Percentiles rank a stretch among this genome's conserved stretches.
Evolutionary conservation across 176 grass and related monocot genomes (phyloP).

Genomic region (Phragmites australis): DNA sequence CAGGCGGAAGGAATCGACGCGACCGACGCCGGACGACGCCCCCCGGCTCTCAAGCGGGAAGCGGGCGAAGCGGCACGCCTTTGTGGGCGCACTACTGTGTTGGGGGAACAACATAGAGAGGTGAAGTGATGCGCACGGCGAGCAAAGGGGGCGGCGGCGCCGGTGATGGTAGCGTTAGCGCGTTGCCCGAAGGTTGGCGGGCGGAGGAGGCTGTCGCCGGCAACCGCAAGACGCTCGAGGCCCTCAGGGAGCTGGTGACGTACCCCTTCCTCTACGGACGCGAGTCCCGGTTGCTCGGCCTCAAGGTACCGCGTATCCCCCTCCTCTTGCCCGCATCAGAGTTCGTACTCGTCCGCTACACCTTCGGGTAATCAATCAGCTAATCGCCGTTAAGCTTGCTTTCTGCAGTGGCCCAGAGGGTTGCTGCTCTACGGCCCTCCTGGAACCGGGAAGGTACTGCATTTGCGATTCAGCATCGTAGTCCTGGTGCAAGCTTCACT

Average conservation of each 20-base stretch:
- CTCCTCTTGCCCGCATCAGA: neutral
- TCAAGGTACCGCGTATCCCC: slow-evolving; percentile 55
- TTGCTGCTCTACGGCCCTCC: slow-evolving; percentile 87
- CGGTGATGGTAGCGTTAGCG: neutral
- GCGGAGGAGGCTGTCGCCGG: slow-evolving; percentile 70
- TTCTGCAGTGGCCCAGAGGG: slow-evolving; percentile 77
- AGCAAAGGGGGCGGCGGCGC: neutral
- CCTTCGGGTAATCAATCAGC: neutral
- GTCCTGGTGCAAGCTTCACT: neutral
- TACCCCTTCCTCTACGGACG: slow-evolving; percentile 64
- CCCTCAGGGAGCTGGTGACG: slow-evolving; percentile 73
- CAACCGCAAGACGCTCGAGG: slow-evolving; percentile 53
- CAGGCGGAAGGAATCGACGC: too few species aligned
- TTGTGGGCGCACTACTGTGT: too few species aligned
- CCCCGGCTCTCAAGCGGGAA: too few species aligned
- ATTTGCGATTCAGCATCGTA: neutral
- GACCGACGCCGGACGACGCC: too few species aligned
- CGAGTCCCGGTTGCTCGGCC: slow-evolving; percentile 56
- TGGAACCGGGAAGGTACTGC: slow-evolving; percentile 85
- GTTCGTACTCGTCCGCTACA: neutral
- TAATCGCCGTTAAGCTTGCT: neutral
- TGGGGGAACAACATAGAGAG: too few species aligned
- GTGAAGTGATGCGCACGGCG: neutral
- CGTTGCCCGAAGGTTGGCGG: slow-evolving; percentile 20
- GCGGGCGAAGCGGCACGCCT: too few species aligned